phyloP scores from a whole-genome alignment of 139 green algal species.

The Chlorella ohadii region DNA sequence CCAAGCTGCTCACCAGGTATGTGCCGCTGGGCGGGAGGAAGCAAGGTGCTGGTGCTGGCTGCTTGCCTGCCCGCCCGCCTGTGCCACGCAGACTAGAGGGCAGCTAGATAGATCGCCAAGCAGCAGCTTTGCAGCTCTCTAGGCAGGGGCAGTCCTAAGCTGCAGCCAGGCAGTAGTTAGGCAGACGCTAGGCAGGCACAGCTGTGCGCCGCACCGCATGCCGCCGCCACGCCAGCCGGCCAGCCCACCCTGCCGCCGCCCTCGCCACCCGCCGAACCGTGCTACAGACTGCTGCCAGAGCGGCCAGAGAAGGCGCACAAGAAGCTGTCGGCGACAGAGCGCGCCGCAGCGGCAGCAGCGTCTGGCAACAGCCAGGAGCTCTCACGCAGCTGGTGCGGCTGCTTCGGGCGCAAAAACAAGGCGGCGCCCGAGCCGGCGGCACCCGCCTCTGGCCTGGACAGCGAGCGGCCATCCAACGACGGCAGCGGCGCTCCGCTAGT shows the following conservation, averaged over 20 bases:
- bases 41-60: neutral
- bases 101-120: neutral
- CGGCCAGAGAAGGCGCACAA: neutral
- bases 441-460: too few relatives aligned
- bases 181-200: neutral
- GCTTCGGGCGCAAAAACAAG: neutral
- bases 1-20: slow-evolving; percentile 40
- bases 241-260: neutral
- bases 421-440: neutral
- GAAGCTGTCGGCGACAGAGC: neutral
- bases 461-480: too few relatives aligned
- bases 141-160: neutral
- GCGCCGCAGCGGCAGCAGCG: neutral
- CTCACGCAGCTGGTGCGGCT: neutral
- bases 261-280: neutral
- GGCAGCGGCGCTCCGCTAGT: too few relatives aligned
- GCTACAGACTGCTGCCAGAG: slow-evolving; percentile 1
- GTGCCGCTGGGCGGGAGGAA: neutral
- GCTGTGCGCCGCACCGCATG: neutral
- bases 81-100: neutral
- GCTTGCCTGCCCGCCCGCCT: neutral
- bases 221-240: neutral
- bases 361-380: neutral
- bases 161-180: too few relatives aligned
- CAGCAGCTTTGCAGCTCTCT: neutral